phyloP scores from a whole-genome alignment of 2,329 filamentous ascomycete species.

The Stenocarpella maydis region DNA sequence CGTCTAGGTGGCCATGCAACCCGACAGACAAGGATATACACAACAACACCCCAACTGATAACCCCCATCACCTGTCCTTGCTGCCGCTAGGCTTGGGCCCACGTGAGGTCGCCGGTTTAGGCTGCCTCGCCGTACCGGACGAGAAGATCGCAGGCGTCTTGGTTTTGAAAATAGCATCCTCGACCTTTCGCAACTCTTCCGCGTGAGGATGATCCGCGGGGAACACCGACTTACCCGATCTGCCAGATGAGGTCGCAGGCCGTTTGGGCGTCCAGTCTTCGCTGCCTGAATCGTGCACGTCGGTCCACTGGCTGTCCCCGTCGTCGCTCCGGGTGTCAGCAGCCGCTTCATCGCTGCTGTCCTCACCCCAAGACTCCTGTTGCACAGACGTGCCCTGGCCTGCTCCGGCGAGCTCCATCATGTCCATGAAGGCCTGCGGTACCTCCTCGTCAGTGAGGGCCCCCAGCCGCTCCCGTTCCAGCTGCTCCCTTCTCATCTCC shows the following conservation, averaged over 20 bases:
- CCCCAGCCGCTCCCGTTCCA: neutral
- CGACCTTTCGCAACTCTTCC: neutral
- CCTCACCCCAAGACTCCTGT: constrained; percentile 24
- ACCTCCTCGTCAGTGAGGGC: neutral
- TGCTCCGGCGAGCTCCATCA: constrained; percentile 26
- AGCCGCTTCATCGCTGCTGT: neutral
- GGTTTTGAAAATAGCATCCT: neutral
- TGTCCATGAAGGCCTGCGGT: constrained; percentile 31
- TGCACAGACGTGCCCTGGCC: neutral
- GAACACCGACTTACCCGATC: no score
- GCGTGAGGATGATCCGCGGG: neutral
- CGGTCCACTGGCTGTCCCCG: constrained; percentile 24
- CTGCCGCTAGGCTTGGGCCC: neutral
- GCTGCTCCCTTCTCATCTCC: neutral
- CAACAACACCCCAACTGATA: neutral
- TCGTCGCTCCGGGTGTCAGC: neutral
- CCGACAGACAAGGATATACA: neutral
- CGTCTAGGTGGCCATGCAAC: neutral
- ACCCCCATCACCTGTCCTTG: neutral
- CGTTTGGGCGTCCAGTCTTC: constrained; percentile 21
- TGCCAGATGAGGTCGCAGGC: neutral
- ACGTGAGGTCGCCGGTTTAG: neutral
- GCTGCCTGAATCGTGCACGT: constrained; percentile 19
- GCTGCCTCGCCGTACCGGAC: neutral
- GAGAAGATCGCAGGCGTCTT: neutral